Conservation (phyloP, 129 eudicot genomes). For the Lactuca saligna region DNA sequence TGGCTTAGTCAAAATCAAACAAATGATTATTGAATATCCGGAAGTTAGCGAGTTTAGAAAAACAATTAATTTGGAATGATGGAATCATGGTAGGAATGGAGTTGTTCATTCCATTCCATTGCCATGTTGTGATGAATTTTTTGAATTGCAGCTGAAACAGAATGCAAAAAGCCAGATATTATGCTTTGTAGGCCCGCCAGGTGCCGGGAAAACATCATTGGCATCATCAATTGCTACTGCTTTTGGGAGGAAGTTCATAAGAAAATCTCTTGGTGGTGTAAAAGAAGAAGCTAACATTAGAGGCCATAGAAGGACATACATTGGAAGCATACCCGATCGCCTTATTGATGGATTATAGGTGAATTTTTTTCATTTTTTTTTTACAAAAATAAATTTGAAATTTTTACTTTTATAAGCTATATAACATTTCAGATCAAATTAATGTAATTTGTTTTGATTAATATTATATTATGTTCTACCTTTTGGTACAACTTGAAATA, state of each 20-base stretch:
- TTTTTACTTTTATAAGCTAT: no score
- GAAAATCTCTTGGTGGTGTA: constrained; percentile 96
- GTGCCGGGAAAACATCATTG: constrained; percentile 97
- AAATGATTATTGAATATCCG: constrained; percentile 78
- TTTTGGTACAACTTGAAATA: no score
- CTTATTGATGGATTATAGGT: constrained; percentile 68
- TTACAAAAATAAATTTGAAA: no score
- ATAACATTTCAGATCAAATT: no score
- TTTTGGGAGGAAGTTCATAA: constrained; percentile 80
- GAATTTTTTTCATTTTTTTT: no score
- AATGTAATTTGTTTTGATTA: no score
- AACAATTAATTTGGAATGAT: no score
- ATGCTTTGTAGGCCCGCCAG: constrained; percentile 99
- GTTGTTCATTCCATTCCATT: no score
- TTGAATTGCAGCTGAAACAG: constrained; percentile 78
- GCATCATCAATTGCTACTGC: constrained; percentile 99
- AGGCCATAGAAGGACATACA: constrained; percentile 96
- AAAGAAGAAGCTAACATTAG: constrained; percentile 98
- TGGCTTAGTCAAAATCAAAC: constrained; percentile 87
- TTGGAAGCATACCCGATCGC: constrained; percentile 99
- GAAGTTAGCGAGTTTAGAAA: constrained; percentile 63
- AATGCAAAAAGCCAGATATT: constrained; percentile 94
- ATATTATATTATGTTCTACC: no score
- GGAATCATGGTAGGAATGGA: no score
- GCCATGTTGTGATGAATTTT: no score